Base-by-base conservation (phyloP, 1,284 basidiomycete genomes). In the Heterobasidion annosum region DNA sequence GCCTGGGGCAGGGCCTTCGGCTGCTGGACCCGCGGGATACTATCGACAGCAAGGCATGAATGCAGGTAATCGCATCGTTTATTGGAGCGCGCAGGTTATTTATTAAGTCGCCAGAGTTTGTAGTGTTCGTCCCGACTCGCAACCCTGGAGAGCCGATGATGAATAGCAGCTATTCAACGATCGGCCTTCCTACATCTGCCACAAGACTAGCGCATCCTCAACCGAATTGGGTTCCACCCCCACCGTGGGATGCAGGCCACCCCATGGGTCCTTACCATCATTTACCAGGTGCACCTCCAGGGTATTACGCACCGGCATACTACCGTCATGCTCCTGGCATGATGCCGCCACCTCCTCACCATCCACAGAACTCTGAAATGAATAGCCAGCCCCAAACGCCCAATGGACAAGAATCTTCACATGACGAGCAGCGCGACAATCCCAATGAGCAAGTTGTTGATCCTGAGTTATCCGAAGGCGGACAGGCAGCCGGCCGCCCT, bases 11-110 rank as follows among this genome's bases (percentile, higher is more conserved):
- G 61, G 63, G 19, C 64, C 67, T 25, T 61, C 70, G 25, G 62
- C 67, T 3, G 73, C 73, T 15, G 50, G 55, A 19, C 69, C 75
- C 34, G 76, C 78, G 25, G 80, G 75, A 56, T 83, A 86, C 65
- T 86, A 86, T 61, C 78, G 81, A 40, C 77, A 77, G 58, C 81
- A 85, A 60, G 83, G 79, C 13, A 67, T 73, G 59, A 69, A 69
- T 44, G 53, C 70, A 56, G 70, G 74, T 64, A 61, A 62, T 64
- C 53, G 57, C 52, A 40, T 35, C 53, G 16, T 37, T 58, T 18
- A 63, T 55, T 57, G 63, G 67, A 68, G 59, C 56, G 64, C 40
- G 59, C 49, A 44, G 46, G 49, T 33, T 10, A 40, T 40, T 40
- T 40, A 18, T 57, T 49, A 19, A 44, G 5, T 52, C 37, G 19